Evolutionary conservation across 1,284 basidiomycete genomes (phyloP), one percentile per base, ranked within the genome.

Genomic region (Volvariella surrecta): DNA sequence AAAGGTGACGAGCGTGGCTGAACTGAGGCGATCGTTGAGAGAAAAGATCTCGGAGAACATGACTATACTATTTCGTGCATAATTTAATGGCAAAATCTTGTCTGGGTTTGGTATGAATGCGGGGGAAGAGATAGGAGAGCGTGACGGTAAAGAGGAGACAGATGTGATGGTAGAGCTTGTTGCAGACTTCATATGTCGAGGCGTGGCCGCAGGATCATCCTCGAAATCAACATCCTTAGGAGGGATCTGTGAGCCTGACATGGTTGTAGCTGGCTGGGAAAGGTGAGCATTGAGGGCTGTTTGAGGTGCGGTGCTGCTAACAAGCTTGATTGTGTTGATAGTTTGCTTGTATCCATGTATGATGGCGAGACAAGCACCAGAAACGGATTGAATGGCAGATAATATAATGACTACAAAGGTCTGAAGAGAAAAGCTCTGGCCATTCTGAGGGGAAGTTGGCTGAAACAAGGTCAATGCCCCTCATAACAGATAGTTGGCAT

Each of bases 351-450:
- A 87, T 15, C 76, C 64, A 32, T 83, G 68, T 28, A 85, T 76
- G 32, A 86, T 63, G 32, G 74, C 68, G 6, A 89, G 73, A 50
- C 79, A 81, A 20, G 67, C 61, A 10, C 81, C 77, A 1, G 86
- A 89, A 20, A 89, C 62, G 2, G 72, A 69, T 52, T 88, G 86
- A 13, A 89, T 68, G 16, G 77, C 69, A 7, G 86, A 89, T 24
- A 89, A 75, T 30, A 85, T 58, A 48, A 81, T 58, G 20, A 89
- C 73, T 43, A 84, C 65, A 31, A 84, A 53, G 32, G 66, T 68
- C 43, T 83, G 81, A 49, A 82, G 71, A 1, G 81, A 76, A 46
- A 68, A 68, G 39, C 58, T 48, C 31, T 46, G 40, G 6, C 62
- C 51, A 40, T 61, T 44, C n/a, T 60, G 52, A 15, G 54, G 44